phyloP scores from a whole-genome alignment of 2,329 filamentous ascomycete genomes.

The Pseudogymnoascus sp. region DNA sequence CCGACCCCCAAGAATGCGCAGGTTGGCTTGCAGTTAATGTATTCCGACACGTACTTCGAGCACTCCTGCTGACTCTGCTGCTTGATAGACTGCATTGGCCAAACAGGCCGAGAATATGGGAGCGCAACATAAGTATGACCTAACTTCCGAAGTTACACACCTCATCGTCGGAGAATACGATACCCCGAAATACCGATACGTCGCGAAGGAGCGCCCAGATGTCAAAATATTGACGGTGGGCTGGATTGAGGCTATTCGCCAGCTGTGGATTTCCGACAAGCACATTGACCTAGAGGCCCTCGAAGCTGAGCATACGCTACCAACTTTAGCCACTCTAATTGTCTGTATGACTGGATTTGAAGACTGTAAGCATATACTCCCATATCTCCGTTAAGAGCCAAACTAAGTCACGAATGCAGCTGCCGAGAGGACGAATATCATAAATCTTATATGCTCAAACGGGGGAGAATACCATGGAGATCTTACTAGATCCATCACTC shows the following conservation, averaged over 20 bases:
- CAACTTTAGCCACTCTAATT: conserved; percentile 54
- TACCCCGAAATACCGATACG: conserved; percentile 92
- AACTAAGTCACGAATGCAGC: conserved; percentile 37
- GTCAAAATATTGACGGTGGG: conserved; percentile 73
- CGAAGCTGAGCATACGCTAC: conserved; percentile 59
- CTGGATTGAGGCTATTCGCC: conserved; percentile 76
- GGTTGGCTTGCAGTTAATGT: conserved; percentile 30
- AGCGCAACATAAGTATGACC: conserved; percentile 77
- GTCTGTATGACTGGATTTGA: conserved; percentile 67
- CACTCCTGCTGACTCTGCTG: conserved; percentile 11
- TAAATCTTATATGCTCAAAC: conserved; percentile 55
- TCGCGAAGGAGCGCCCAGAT: conserved; percentile 81
- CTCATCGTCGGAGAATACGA: conserved; percentile 83
- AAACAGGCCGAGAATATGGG: conserved; percentile 71
- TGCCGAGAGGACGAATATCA: conserved; percentile 61
- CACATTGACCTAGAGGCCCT: conserved; percentile 66
- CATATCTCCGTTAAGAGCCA: conserved; percentile 10
- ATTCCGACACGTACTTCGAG: neutral
- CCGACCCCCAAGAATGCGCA: conserved; percentile 14
- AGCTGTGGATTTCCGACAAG: conserved; percentile 72
- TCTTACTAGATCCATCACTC: conserved; percentile 76
- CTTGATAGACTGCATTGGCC: conserved; percentile 45
- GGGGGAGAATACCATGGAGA: conserved; percentile 85
- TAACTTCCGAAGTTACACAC: conserved; percentile 94
- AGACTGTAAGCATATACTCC: conserved; percentile 51